phyloP scores from a whole-genome alignment of 352 stramenopile species.

The Halophytophthora batemanensis region DNA sequence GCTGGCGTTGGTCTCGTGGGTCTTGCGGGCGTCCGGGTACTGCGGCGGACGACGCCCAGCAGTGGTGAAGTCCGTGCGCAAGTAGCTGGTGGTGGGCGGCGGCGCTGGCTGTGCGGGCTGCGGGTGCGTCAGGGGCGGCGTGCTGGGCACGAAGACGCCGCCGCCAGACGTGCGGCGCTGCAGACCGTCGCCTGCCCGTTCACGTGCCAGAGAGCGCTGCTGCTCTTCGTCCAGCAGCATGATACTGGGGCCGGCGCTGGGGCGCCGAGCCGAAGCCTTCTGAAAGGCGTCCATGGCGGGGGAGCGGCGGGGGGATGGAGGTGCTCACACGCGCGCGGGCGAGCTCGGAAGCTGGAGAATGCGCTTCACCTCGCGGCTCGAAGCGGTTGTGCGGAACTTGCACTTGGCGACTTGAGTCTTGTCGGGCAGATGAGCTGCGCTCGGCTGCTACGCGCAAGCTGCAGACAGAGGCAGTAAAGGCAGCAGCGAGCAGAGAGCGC shows the following conservation, averaged over 20 bases:
- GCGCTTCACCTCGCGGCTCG: too few species aligned
- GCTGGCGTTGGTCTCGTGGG: constrained; percentile 5
- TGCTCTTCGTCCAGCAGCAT: constrained; percentile 58
- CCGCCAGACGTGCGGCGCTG: constrained; percentile 10
- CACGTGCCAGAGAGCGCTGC: constrained; percentile 35
- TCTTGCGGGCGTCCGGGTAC: neutral
- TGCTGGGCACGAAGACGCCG: constrained; percentile 27
- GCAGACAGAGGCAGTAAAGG: constrained; percentile 9
- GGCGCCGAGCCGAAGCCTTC: constrained; percentile 10
- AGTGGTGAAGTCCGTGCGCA: constrained; percentile 43
- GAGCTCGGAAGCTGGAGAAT: too few species aligned
- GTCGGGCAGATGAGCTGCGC: constrained; percentile 1
- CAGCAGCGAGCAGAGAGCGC: constrained; percentile 8
- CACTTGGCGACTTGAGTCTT: too few species aligned
- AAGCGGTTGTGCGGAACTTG: too few species aligned
- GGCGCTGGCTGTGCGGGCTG: constrained; percentile 18
- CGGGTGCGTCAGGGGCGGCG: constrained; percentile 18
- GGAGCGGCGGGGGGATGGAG: too few species aligned
- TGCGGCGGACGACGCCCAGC: constrained; percentile 7
- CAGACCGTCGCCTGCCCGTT: neutral
- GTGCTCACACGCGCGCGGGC: too few species aligned
- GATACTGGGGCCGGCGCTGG: constrained; percentile 14
- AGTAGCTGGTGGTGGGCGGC: constrained; percentile 28
- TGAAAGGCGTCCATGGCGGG: constrained; percentile 15
- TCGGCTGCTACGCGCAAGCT: too few species aligned